Conservation (phyloP, 169 alveolate species). For the Ophryocystis elektroscirrha region DNA sequence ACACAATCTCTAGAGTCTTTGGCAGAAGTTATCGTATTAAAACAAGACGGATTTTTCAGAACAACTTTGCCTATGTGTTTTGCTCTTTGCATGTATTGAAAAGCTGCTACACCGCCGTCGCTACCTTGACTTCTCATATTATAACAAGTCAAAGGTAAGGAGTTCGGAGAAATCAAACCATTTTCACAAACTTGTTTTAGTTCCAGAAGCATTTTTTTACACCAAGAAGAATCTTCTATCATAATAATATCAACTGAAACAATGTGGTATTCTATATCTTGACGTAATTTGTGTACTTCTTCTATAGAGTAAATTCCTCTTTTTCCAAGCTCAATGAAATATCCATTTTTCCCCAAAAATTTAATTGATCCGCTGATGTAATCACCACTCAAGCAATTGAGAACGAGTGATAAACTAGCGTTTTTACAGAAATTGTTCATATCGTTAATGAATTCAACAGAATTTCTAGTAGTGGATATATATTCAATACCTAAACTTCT, state of each 20-base stretch:
- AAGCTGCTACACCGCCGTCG: constrained; percentile 6
- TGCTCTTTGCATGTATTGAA: constrained; percentile 18
- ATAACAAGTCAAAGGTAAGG: neutral
- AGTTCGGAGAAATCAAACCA: neutral
- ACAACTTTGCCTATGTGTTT: constrained; percentile 22
- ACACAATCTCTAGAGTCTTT: neutral
- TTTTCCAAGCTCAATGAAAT: constrained; percentile 21
- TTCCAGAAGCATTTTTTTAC: neutral
- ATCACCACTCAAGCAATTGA: constrained; percentile 19
- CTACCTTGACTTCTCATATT: constrained; percentile 1
- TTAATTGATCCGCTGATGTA: constrained; percentile 14
- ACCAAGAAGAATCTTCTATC: neutral
- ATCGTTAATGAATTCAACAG: neutral
- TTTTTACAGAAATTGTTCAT: too few species aligned
- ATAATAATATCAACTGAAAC: neutral
- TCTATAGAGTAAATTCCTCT: constrained; percentile 8
- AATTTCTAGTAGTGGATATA: neutral
- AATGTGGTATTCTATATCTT: constrained; percentile 6
- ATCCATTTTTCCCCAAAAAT: constrained; percentile 8
- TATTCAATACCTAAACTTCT: constrained; percentile 12
- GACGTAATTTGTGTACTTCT: constrained; percentile 1
- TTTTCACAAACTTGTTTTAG: neutral
- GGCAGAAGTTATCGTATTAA: too few species aligned
- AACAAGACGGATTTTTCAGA: constrained; percentile 5
- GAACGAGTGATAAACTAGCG: constrained; percentile 5